Percentiles rank a stretch among this genome's conserved stretches.
Conservation (phyloP, 345 rosid species). For the Acer negundo region DNA sequence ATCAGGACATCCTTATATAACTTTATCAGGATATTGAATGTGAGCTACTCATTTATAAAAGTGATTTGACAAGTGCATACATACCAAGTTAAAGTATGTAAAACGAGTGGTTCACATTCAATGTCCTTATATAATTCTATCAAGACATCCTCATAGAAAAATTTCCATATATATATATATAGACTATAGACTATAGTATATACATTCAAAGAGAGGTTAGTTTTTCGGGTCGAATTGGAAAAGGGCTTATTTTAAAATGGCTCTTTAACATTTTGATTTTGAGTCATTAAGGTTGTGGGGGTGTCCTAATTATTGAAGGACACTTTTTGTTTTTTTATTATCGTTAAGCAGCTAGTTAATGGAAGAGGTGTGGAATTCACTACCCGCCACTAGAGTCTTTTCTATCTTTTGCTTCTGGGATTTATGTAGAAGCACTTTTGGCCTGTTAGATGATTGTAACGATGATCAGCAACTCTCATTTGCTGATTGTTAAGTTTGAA, state of each 20-base stretch:
- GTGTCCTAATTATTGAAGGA: constrained; percentile 8
- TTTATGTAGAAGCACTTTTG: constrained; percentile 1
- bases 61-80: no score
- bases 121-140: no score
- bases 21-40: no score
- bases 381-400: constrained; percentile 40
- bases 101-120: no score
- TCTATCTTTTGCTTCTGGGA: background rate
- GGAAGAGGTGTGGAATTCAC: constrained; percentile 59
- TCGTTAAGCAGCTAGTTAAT: constrained; percentile 15
- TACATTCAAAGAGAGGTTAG: background rate
- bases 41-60: no score
- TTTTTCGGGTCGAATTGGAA: constrained; percentile 21
- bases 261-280: constrained; percentile 33
- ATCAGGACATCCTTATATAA: no score
- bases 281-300: constrained; percentile 11
- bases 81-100: no score
- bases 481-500: constrained; percentile 5
- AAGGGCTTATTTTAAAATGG: constrained; percentile 44
- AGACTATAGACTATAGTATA: background rate
- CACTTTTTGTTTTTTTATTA: background rate
- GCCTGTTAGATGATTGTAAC: constrained; percentile 10
- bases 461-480: constrained; percentile 15
- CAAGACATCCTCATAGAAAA: no score
- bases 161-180: no score